Base-by-base conservation (phyloP, 805 yeast species). In the Cyberlindnera meyerae region DNA sequence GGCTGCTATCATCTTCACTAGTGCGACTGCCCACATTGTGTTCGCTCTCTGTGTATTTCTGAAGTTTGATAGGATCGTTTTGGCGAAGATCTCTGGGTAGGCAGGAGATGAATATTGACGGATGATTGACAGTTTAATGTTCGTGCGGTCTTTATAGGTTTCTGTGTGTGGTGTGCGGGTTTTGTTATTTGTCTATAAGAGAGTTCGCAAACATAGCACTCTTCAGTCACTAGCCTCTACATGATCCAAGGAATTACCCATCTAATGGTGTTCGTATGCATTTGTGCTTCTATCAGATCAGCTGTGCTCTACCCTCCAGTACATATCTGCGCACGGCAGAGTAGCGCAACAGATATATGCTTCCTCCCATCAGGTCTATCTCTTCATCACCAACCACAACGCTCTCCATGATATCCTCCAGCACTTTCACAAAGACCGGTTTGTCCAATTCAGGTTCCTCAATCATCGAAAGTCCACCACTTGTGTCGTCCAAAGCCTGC, bases 311-410 rank as follows among this genome's bases (percentile, higher is more conserved):
- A 2, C 70, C 73, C 2, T 58, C 60, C 17, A 48, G 50, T 5
- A 76, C 49, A 29, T 64, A 58, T 17, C 58, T 61, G 36, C 65
- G 52, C 6, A 78, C 63, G 0, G 74, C 71, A 5, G 70, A 69
- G 60, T 86, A 89, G 36, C 84, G 68, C 60, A 86, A 68, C 34
- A 83, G 84, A 54, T 84, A 87, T 5, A 88, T 75, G 26, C 86
- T 84, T n/a, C 76, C 79, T 11, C 66, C 58, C 12, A 63, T 68
- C 45, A 80, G 65, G 32, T 74, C 81, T 3, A 83, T 66, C 34
- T 70, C 75, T 44, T 77, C 82, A 17, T 66, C 74, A 16, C 72
- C 77, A 11, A 77, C 61, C 4, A 55, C 50, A 0, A 76, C 63
- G 3, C 63, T 54, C 25, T 65, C 63, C 12, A 58, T 60, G 17